Evolutionary conservation across 2,329 filamentous ascomycete species (phyloP).

Genomic region (Talaromyces islandicus): DNA sequence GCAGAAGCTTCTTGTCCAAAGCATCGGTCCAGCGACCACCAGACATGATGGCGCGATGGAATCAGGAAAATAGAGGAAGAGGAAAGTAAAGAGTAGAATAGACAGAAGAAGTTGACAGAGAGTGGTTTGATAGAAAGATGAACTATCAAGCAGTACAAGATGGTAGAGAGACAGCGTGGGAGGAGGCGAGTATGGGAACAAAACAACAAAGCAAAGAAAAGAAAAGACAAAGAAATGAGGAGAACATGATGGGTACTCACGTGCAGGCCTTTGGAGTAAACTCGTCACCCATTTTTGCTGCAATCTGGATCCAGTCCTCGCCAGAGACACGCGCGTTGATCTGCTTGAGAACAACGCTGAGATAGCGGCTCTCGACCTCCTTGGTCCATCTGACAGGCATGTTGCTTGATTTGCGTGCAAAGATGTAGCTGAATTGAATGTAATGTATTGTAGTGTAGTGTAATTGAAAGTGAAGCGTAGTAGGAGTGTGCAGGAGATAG

Average conservation of each 20-base stretch:
- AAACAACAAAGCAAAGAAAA: neutral
- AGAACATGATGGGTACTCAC: neutral
- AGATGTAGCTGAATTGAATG: no score
- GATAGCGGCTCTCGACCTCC: neutral
- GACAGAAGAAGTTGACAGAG: neutral
- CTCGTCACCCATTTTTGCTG: neutral
- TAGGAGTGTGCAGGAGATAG: neutral
- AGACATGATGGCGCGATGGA: neutral
- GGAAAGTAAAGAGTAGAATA: neutral
- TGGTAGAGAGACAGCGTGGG: neutral
- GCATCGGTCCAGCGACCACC: neutral
- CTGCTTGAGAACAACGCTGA: neutral
- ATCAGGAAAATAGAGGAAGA: neutral
- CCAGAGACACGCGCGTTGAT: neutral
- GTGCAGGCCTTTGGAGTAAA: neutral
- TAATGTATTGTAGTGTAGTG: neutral
- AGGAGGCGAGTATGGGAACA: neutral
- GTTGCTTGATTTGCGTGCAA: neutral
- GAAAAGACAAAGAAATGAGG: neutral
- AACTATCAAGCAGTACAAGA: neutral
- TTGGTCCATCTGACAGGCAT: slow-evolving; percentile 2
- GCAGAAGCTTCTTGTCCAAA: neutral
- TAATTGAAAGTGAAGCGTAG: neutral
- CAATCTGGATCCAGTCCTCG: neutral
- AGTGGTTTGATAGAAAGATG: neutral